Evolutionary conservation across 768 basidiomycete genomes (phyloP).

Genomic region (Boletus rufocinnamomeus): DNA sequence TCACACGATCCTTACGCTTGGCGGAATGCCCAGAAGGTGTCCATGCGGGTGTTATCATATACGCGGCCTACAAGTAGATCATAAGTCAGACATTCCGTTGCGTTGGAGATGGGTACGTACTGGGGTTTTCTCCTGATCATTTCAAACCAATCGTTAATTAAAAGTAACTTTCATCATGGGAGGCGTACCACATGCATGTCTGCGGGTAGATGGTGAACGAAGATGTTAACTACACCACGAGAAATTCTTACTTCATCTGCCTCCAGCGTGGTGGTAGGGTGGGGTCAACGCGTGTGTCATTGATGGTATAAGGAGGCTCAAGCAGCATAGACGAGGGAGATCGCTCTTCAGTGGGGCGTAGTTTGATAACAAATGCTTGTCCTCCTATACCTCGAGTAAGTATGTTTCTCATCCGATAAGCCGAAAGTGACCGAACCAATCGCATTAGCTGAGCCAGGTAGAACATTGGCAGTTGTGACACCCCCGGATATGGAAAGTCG

Average conservation of each 20-base stretch:
- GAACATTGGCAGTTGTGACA: constrained; percentile 79
- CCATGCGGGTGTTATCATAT: constrained; percentile 46
- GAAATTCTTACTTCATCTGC: constrained; percentile 67
- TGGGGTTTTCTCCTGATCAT: constrained; percentile 49
- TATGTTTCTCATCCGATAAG: constrained; percentile 3
- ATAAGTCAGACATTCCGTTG: not conserved
- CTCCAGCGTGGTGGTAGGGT: constrained; percentile 63
- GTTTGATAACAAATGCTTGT: constrained; percentile 85
- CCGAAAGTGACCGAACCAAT: constrained; percentile 53
- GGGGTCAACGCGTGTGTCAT: constrained; percentile 42
- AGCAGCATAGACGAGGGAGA: constrained; percentile 81
- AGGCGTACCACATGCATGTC: constrained; percentile 59
- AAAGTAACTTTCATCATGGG: not conserved
- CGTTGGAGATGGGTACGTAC: constrained; percentile 23
- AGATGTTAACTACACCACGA: not conserved
- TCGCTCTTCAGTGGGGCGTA: constrained; percentile 73
- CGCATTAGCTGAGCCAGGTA: constrained; percentile 76
- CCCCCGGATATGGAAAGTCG: constrained; percentile 81
- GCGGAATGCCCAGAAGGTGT: constrained; percentile 54
- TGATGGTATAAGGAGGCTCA: constrained; percentile 74
- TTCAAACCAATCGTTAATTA: not conserved
- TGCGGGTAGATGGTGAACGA: constrained; percentile 25
- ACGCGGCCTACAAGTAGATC: constrained; percentile 18
- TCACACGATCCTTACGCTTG: constrained; percentile 39
- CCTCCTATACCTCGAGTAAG: constrained; percentile 54